These are phyloP conservation scores for Phytophthora sp. DNA, from an alignment of 352 stramenopile genomes.

Conservation along the genomic window DNA sequence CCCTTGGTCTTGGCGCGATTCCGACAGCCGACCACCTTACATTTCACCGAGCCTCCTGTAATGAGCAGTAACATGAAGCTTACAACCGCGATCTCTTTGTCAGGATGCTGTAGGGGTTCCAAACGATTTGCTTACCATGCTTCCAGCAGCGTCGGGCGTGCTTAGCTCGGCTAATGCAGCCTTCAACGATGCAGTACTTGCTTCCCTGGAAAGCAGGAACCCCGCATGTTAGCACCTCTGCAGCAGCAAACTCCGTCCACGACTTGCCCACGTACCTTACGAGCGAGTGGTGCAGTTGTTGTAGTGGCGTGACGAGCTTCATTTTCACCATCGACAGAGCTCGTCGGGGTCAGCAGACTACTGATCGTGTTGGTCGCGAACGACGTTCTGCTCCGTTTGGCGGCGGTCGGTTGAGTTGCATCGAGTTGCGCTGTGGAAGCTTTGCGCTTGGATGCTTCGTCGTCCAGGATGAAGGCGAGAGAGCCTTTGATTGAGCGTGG, in stretches of 20 bases:
- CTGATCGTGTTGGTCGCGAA: neutral
- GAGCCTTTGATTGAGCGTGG: constrained; percentile 37
- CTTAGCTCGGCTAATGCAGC: constrained; percentile 38
- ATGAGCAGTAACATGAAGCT: neutral
- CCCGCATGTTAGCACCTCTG: neutral
- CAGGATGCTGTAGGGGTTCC: neutral
- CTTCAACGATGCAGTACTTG: constrained; percentile 50
- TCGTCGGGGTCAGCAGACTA: too few relatives aligned
- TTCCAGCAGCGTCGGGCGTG: constrained; percentile 48
- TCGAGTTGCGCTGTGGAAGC: neutral
- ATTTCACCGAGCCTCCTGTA: constrained; percentile 24
- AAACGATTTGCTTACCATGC: constrained; percentile 29
- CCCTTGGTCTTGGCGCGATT: constrained; percentile 46
- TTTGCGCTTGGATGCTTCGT: constrained; percentile 1
- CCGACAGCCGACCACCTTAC: constrained; percentile 30
- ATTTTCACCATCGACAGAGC: constrained; percentile 5
- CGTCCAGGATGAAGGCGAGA: constrained; percentile 51
- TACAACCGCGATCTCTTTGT: neutral
- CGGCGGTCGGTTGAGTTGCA: neutral
- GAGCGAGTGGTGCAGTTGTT: neutral
- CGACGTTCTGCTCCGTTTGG: constrained; percentile 8
- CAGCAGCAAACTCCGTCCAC: neutral
- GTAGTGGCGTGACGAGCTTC: constrained; percentile 10
- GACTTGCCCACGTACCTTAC: constrained; percentile 16
- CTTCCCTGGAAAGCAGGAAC: constrained; percentile 27